Evolutionary conservation across 2,329 filamentous ascomycete species (phyloP), one percentile per base, ranked within the genome.

Genomic region (Apiospora saccharicola): DNA sequence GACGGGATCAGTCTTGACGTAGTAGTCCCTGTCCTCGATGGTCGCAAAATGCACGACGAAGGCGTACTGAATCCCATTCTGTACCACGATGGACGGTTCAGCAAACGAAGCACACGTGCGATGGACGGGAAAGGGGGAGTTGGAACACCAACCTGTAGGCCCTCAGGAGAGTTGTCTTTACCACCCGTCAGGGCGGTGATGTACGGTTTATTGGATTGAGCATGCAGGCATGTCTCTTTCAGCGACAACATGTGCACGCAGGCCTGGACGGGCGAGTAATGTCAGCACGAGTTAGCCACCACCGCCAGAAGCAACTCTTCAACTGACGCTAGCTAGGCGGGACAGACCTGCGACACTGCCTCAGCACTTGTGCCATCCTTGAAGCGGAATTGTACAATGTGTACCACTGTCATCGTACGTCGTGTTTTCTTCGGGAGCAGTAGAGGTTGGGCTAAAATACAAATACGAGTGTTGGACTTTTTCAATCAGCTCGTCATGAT

Each of bases 111-210:
- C 12, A 3, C 30, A n/a, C n/a, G 30, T 13, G 57, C 19, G 34
- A 41, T 1, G 16, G 30, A 12, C 16, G 30, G 19, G 7, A 72
- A 75, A 68, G 14, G 64, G 26, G 19, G 34, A 30, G 26, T 2
- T 4, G 41, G 26, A 22, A 12, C 47, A 46, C 43, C 91, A 0
- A 84, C 84, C 44, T 64, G 57, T 64, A 41, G 30, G 5, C 57
- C 57, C 34, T 64, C 57, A 7, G 57, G 57, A 10, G 89, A 92
- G 76, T 89, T 91, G 77, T 93, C 89, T 71, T 82, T 83, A 0
- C 92, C 91, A 0, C 90, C 91, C 0, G 85, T 85, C 22, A 87
- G 83, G 0, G 87, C 85, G 71, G 85, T 86, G 72, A 93, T 89
- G 76, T 93, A 94, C 0, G 87, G 87, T 72, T 88, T 82, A 12